phyloP scores from a whole-genome alignment of 1,284 basidiomycete genomes.

The Heliocybe sulcata region DNA sequence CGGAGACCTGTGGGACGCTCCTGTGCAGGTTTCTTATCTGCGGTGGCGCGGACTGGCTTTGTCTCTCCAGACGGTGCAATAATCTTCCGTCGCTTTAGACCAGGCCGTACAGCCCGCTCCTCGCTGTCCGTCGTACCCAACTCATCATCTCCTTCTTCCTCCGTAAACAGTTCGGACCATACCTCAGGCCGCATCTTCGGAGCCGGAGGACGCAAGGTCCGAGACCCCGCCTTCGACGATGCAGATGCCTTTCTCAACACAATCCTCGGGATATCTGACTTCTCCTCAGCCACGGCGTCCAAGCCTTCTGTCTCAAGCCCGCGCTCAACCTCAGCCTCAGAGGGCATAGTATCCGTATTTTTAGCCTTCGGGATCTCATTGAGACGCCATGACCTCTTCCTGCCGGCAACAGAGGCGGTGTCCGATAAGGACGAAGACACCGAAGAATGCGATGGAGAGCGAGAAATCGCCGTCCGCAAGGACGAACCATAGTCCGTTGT shows the following conservation, averaged over 20 bases:
- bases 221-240: neutral
- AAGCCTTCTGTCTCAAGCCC: neutral
- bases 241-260: neutral
- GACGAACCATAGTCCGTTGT: neutral
- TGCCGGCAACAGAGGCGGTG: neutral
- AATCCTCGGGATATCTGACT: neutral
- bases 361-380: neutral
- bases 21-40: no score
- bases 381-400: neutral
- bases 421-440: neutral
- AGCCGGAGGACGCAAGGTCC: neutral
- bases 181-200: neutral
- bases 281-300: neutral
- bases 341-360: no score
- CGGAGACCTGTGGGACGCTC: neutral
- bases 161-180: neutral
- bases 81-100: neutral
- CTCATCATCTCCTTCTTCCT: neutral
- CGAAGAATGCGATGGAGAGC: neutral
- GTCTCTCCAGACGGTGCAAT: neutral
- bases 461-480: neutral
- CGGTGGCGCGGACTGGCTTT: neutral
- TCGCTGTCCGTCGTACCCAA: neutral
- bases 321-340: no score
- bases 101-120: neutral